phyloP scores from a whole-genome alignment of 1,284 basidiomycete species.

The Mycosarcoma mackinlayi region DNA sequence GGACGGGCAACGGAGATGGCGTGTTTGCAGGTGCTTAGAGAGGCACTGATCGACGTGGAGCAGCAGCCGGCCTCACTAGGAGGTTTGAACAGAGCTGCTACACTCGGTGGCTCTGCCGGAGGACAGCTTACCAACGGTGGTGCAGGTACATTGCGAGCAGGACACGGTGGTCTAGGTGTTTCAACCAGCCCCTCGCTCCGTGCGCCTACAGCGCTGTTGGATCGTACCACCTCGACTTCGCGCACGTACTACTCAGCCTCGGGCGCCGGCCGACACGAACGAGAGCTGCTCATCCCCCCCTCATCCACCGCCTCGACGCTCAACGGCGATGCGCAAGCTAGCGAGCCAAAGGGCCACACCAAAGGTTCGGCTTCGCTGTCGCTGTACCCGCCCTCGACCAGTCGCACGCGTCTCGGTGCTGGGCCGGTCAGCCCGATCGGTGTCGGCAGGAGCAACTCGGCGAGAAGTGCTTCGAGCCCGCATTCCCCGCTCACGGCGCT shows the following conservation, averaged over 20 bases:
- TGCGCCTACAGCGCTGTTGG: constrained; percentile 13
- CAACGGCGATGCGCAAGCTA: too few species aligned
- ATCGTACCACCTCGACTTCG: constrained; percentile 41
- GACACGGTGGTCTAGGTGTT: not conserved
- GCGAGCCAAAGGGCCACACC: constrained; percentile 7
- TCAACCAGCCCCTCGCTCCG: not conserved
- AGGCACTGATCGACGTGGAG: constrained; percentile 44
- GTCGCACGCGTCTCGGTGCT: not conserved
- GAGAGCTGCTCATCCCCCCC: constrained; percentile 23
- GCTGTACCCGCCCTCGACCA: constrained; percentile 13
- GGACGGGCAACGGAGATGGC: constrained; percentile 27
- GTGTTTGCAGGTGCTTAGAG: constrained; percentile 49
- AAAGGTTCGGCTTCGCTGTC: constrained; percentile 29
- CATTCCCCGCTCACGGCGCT: not conserved
- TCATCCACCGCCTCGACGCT: not conserved
- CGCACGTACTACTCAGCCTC: constrained; percentile 51
- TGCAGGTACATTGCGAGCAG: too few species aligned
- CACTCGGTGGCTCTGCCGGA: constrained; percentile 8
- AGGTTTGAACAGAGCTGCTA: constrained; percentile 18
- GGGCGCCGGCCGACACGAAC: constrained; percentile 32
- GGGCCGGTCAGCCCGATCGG: too few species aligned
- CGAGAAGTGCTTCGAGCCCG: not conserved
- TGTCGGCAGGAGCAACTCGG: constrained; percentile 27
- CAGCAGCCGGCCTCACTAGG: too few species aligned
- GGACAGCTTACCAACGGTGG: too few species aligned